phyloP scores from a whole-genome alignment of 768 basidiomycete genomes.

The Lactarius quietus region DNA sequence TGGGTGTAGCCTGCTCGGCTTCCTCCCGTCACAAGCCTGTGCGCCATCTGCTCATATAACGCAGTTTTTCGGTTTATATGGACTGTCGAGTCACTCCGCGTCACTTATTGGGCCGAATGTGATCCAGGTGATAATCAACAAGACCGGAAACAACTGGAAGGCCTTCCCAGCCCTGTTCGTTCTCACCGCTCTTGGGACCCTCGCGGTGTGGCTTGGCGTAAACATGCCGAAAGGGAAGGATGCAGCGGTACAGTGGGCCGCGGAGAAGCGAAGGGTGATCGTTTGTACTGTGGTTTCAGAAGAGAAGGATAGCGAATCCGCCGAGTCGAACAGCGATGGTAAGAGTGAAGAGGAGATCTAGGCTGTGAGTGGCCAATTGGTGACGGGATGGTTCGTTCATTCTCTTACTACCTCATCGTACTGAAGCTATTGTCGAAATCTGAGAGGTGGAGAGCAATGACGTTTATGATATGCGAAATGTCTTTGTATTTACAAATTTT shows the following conservation, averaged over 20 bases:
- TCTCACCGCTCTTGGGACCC: slow-evolving; percentile 56
- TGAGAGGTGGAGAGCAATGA: too few relatives aligned
- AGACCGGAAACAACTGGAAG: slow-evolving; percentile 69
- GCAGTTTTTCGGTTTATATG: slow-evolving; percentile 72
- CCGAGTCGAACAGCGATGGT: too few relatives aligned
- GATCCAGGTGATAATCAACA: slow-evolving; percentile 76
- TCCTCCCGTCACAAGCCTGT: too few relatives aligned
- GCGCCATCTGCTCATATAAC: background rate
- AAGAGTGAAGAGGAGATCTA: too few relatives aligned
- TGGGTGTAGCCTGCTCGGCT: slow-evolving; percentile 23
- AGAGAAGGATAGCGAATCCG: background rate
- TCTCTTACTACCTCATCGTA: too few relatives aligned
- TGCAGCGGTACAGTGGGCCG: slow-evolving; percentile 40
- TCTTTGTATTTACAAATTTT: too few relatives aligned
- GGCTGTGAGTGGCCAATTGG: too few relatives aligned
- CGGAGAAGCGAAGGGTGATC: slow-evolving; percentile 22
- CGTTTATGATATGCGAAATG: too few relatives aligned
- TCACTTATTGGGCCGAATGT: slow-evolving; percentile 86
- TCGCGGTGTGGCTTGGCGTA: slow-evolving; percentile 73
- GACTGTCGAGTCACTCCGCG: slow-evolving; percentile 50
- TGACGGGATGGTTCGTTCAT: too few relatives aligned
- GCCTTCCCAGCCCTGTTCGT: slow-evolving; percentile 84
- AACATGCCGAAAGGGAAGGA: slow-evolving; percentile 38
- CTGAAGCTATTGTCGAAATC: too few relatives aligned
- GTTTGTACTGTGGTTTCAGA: background rate